These are phyloP conservation scores for Penicillium sp. DNA, from an alignment of 2,329 filamentous ascomycete genomes.

Conservation along the genomic window DNA sequence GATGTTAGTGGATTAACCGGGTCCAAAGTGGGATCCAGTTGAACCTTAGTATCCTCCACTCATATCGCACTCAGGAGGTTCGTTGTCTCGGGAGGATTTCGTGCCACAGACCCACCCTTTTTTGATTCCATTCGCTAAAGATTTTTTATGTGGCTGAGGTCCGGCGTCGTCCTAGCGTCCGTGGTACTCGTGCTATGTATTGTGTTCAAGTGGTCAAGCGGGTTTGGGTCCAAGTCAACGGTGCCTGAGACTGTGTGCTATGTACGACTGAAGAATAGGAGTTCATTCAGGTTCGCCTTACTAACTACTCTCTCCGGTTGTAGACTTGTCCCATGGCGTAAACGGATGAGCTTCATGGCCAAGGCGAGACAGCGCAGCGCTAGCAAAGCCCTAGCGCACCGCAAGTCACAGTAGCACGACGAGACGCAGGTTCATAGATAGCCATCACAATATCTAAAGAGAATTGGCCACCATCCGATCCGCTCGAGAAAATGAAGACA, in stretches of 20 bases:
- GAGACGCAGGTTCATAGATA: background rate
- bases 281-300: background rate
- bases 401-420: background rate
- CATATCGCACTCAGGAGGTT: slow-evolving; percentile 1
- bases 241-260: background rate
- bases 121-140: background rate
- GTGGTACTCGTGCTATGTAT: background rate
- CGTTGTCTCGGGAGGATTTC: slow-evolving; percentile 6
- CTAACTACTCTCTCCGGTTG: background rate
- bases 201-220: background rate
- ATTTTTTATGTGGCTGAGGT: slow-evolving; percentile 1
- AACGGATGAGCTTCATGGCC: background rate
- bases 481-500: background rate
- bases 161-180: background rate
- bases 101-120: background rate
- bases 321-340: background rate
- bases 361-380: background rate
- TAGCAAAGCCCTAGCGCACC: background rate
- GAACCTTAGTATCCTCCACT: slow-evolving; percentile 4
- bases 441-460: background rate
- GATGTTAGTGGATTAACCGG: background rate
- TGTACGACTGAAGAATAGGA: background rate
- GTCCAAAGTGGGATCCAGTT: background rate
- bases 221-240: background rate
- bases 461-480: background rate